Conservation (phyloP, 345 rosid genomes). For the Diplotaxis tenuifolia region DNA sequence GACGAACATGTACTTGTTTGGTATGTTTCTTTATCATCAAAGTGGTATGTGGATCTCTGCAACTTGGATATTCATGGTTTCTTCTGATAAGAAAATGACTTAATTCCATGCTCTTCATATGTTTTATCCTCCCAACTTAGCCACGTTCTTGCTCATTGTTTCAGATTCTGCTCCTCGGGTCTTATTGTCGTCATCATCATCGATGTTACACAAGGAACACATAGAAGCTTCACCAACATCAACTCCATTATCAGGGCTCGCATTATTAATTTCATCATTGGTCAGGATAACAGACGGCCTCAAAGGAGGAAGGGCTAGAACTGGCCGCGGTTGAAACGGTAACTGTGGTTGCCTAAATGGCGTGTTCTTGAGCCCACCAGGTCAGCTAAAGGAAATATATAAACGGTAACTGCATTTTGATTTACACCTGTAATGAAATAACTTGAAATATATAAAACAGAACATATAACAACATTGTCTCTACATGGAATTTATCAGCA, state of each 20-base stretch:
- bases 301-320: neutral
- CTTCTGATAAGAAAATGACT: slow-evolving; percentile 76
- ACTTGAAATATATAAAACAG: no score
- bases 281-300: neutral
- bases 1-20: slow-evolving; percentile 40
- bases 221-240: slow-evolving; percentile 39
- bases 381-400: slow-evolving; percentile 94
- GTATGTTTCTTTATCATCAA: slow-evolving; percentile 44
- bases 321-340: slow-evolving; percentile 19
- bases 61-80: slow-evolving; percentile 40
- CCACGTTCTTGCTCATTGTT: slow-evolving; percentile 13
- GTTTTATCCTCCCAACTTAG: slow-evolving; percentile 54
- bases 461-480: no score
- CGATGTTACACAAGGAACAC: slow-evolving; percentile 30
- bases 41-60: slow-evolving; percentile 43
- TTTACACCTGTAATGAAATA: no score
- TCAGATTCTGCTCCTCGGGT: slow-evolving; percentile 8
- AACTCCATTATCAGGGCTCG: slow-evolving; percentile 20
- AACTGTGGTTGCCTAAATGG: slow-evolving; percentile 21
- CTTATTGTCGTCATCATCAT: no score
- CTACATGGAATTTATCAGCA: no score
- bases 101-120: slow-evolving; percentile 50
- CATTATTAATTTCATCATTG: slow-evolving; percentile 1
- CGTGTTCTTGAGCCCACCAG: slow-evolving; percentile 74
- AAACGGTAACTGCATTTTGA: no score